A percentile compares a stretch with the other conserved stretches of the same genome.
phyloP scores from a whole-genome alignment of 768 basidiomycete genomes.

The Suillus ampliporus region DNA sequence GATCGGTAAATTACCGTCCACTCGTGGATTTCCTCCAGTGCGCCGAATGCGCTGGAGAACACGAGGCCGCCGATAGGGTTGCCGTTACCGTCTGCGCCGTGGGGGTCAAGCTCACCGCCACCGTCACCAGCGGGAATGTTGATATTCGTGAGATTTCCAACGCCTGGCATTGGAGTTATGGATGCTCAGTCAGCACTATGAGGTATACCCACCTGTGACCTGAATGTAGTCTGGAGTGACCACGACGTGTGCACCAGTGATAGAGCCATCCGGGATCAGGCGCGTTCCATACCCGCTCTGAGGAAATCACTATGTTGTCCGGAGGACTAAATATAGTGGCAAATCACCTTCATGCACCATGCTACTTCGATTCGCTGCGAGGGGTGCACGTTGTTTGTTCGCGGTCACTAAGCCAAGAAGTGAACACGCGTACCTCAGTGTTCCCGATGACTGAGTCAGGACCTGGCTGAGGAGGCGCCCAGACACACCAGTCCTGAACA shows the following conservation, averaged over 20 bases:
- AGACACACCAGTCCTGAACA: slow-evolving; percentile 60
- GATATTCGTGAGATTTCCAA: slow-evolving; percentile 67
- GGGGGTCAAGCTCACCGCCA: slow-evolving; percentile 74
- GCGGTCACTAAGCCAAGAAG: slow-evolving; percentile 14
- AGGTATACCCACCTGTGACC: slow-evolving; percentile 54
- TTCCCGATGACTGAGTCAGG: slow-evolving; percentile 60
- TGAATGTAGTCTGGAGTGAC: slow-evolving; percentile 79
- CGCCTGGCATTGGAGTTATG: slow-evolving; percentile 47
- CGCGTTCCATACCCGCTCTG: slow-evolving; percentile 66
- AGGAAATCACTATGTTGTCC: neutral
- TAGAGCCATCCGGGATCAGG: slow-evolving; percentile 74
- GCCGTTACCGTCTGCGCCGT: slow-evolving; percentile 63
- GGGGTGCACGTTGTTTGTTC: slow-evolving; percentile 19
- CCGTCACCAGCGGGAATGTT: slow-evolving; percentile 65
- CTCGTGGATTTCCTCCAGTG: slow-evolving; percentile 62
- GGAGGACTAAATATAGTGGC: slow-evolving; percentile 1
- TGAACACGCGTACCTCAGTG: slow-evolving; percentile 55
- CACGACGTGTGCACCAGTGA: slow-evolving; percentile 70
- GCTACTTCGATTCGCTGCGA: slow-evolving; percentile 53
- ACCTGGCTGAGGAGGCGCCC: slow-evolving; percentile 55
- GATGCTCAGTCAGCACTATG: slow-evolving; percentile 22
- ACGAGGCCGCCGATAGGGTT: slow-evolving; percentile 72
- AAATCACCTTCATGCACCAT: slow-evolving; percentile 54
- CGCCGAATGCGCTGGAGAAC: slow-evolving; percentile 74
- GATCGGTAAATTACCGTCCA: slow-evolving; percentile 63